Conservation (phyloP, 768 basidiomycete genomes). For the Suillus alpinus region DNA sequence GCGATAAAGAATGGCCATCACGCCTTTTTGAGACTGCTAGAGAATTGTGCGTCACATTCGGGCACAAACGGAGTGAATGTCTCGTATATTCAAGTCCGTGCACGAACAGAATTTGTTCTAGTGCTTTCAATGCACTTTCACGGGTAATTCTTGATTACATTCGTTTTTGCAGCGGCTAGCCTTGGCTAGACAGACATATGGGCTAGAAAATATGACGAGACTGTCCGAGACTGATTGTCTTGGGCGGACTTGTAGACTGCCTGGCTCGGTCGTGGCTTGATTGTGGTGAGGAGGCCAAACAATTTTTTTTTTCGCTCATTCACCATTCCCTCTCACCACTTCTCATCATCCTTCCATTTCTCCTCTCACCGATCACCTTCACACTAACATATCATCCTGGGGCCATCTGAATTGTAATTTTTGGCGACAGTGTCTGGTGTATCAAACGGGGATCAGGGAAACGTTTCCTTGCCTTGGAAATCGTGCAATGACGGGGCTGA, state of each 20-base stretch:
- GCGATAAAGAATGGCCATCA: too few species aligned
- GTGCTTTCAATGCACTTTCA: neutral
- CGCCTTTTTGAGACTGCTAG: neutral
- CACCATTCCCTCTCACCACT: slow-evolving; percentile 25
- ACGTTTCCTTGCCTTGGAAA: slow-evolving; percentile 17
- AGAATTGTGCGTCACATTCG: neutral
- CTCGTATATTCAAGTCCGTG: neutral
- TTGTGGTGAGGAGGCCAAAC: slow-evolving; percentile 25
- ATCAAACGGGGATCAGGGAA: slow-evolving; percentile 22
- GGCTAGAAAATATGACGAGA: neutral
- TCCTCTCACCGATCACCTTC: slow-evolving; percentile 3
- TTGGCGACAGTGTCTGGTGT: neutral
- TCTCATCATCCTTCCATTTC: slow-evolving; percentile 25
- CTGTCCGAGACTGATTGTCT: neutral
- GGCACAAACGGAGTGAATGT: neutral
- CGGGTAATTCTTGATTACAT: neutral
- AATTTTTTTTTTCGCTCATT: slow-evolving; percentile 30
- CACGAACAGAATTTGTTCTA: neutral
- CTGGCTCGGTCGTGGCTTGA: slow-evolving; percentile 9
- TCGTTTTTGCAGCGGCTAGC: neutral
- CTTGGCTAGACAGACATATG: neutral
- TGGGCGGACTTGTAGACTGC: neutral
- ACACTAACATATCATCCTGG: neutral
- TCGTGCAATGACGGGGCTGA: slow-evolving; percentile 11
- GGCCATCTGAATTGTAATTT: neutral